phyloP scores from a whole-genome alignment of 768 basidiomycete species.

The Suillus paluster region DNA sequence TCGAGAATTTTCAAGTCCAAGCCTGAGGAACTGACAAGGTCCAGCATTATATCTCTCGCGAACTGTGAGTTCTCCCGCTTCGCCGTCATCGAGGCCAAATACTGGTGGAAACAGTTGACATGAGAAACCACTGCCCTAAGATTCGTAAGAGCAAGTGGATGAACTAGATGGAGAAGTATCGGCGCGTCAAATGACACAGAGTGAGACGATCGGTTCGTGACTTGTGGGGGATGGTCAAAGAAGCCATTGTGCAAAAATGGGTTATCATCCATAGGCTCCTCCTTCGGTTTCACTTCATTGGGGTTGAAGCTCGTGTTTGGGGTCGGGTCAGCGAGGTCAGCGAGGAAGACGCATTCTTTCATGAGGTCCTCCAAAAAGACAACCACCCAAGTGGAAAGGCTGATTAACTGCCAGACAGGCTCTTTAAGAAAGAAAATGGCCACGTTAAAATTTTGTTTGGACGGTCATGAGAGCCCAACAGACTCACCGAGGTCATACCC shows the following conservation, averaged over 20 bases:
- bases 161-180: constrained; percentile 60
- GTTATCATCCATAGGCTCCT: constrained; percentile 34
- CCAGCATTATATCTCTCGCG: constrained; percentile 64
- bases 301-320: background rate
- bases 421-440: constrained; percentile 42
- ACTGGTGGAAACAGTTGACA: constrained; percentile 60
- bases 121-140: constrained; percentile 55
- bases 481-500: constrained; percentile 65
- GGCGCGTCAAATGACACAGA: constrained; percentile 38
- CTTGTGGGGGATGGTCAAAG: constrained; percentile 43
- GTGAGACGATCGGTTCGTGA: constrained; percentile 13
- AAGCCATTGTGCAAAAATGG: constrained; percentile 41
- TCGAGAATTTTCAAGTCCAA: constrained; percentile 61
- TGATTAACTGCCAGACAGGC: constrained; percentile 74
- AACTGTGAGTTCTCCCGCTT: constrained; percentile 66
- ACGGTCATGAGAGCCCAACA: background rate
- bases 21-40: constrained; percentile 67
- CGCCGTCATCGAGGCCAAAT: constrained; percentile 55
- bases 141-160: constrained; percentile 62
- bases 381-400: constrained; percentile 64
- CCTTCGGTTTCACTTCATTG: constrained; percentile 21
- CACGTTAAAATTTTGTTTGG: constrained; percentile 12
- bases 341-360: constrained; percentile 51
- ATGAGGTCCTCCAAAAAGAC: constrained; percentile 64
- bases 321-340: constrained; percentile 25